Evolutionary conservation across 2,329 filamentous ascomycete species (phyloP).

Genomic region (Xylaria sp.): DNA sequence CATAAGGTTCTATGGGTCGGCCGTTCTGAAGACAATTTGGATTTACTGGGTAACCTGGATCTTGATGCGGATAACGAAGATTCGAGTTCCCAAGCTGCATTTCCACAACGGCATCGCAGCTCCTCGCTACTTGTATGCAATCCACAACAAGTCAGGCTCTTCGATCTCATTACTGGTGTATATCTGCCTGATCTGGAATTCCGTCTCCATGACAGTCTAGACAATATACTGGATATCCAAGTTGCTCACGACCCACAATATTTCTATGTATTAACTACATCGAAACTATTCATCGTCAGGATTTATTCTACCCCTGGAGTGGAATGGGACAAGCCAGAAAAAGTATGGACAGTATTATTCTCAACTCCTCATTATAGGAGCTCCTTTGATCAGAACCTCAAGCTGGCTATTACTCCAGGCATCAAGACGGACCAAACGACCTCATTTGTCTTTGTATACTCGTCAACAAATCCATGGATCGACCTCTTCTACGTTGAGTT

Average conservation of each 20-base stretch:
- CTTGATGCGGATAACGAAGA: constrained; percentile 48
- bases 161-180: constrained; percentile 42
- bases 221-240: constrained; percentile 46
- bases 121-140: constrained; percentile 61
- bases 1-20: constrained; percentile 59
- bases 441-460: constrained; percentile 45
- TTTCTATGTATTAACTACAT: constrained; percentile 47
- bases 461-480: constrained; percentile 40
- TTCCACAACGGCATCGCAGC: constrained; percentile 60
- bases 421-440: constrained; percentile 30
- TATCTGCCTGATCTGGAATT: constrained; percentile 45
- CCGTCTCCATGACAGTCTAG: constrained; percentile 36
- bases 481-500: constrained; percentile 45
- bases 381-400: constrained; percentile 52
- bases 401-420: constrained; percentile 52
- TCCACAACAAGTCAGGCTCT: constrained; percentile 43
- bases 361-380: constrained; percentile 59
- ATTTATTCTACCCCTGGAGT: constrained; percentile 35
- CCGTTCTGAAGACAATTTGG: constrained; percentile 37
- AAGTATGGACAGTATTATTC: constrained; percentile 50
- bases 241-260: constrained; percentile 45
- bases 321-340: constrained; percentile 38
- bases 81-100: constrained; percentile 39
- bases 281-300: constrained; percentile 45
- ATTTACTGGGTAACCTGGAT: constrained; percentile 52